Evolutionary conservation across 495 filamentous ascomycete genomes (phyloP), one percentile per base, ranked within the genome.

Genomic region (Astrothelium subdiscretum): DNA sequence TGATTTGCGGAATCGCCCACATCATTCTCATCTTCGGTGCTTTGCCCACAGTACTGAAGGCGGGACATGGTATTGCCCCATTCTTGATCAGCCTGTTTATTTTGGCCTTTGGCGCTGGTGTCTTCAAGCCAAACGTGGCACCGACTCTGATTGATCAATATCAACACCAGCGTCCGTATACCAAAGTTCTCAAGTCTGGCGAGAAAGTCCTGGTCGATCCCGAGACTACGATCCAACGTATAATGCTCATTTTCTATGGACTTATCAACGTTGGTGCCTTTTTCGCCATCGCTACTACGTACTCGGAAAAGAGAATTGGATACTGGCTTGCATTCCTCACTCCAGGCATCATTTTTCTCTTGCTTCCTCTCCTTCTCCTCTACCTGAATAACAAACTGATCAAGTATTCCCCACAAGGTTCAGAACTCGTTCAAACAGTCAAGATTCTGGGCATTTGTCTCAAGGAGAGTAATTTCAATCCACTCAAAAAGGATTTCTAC

Each of bases 261-360:
- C 83, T 85, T 66, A 88, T 92, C 78, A 91, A 96, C 76, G 66
- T 95, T 62, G 89, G 89, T 15, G 82, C 80, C 58, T 83, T 83
- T 67, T 61, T 69, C 86, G 85, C 80, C 65, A 78, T 84, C 61
- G 83, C 83, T 3, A 87, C 85, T 11, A 81, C 84, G 1, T 85
- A 85, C 66, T 80, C 87, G 74, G 87, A 90, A 72, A 70, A 78
- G 63, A 78, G 85, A 66, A 77, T 86, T 31, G 87, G 83, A 54
- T 90, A 86, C 80, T 92, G 85, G 85, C 79, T 79, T 8, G 85
- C 83, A n/a, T 91, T 86, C 72, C 75, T 91, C 48, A 83, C 91
- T 31, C 86, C 86, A 42, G 77, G 83, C 32, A 77, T 81, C 69
- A 79, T 83, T 73, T 86, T 87, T 70, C 67, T 78, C 48, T 68